Percentiles rank a stretch among this genome's conserved stretches.
Evolutionary conservation across 148 eudicot species (phyloP).

Genomic region (Camellia lanceoleosa): DNA sequence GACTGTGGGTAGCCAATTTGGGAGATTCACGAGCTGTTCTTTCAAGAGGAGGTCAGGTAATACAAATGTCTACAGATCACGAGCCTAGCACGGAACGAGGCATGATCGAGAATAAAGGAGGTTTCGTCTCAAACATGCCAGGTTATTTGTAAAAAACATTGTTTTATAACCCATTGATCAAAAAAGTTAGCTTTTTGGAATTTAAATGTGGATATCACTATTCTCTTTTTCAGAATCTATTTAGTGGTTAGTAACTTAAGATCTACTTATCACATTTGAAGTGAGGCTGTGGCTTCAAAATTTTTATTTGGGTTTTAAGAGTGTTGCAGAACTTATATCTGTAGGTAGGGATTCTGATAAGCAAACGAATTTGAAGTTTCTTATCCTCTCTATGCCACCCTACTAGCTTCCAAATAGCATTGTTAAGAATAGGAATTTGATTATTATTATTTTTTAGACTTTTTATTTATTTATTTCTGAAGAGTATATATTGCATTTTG

Average conservation of each 20-base stretch:
- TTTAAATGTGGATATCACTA: neutral
- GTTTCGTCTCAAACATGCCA: constrained; percentile 63
- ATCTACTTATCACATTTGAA: neutral
- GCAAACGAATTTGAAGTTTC: neutral
- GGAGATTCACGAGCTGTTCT: constrained; percentile 64
- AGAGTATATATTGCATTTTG: too few relatives aligned
- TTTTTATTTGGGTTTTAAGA: neutral
- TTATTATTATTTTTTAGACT: neutral
- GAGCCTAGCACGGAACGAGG: constrained; percentile 49
- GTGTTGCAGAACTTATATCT: neutral
- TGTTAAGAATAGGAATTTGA: neutral
- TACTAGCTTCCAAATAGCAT: neutral
- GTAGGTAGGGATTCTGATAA: neutral
- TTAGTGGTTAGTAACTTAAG: neutral
- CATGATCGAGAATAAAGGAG: constrained; percentile 55
- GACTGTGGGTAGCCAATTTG: constrained; percentile 54
- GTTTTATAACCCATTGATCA: neutral
- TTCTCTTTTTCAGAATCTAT: neutral
- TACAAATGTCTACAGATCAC: constrained; percentile 55
- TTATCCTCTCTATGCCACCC: neutral
- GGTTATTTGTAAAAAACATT: constrained; percentile 31
- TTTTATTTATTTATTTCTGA: too few relatives aligned
- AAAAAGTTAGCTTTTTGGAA: neutral
- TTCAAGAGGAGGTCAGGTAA: constrained; percentile 48
- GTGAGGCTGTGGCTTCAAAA: neutral